These are phyloP conservation scores for Glycine soja DNA, from an alignment of 306 rosid genomes.

Conservation along the genomic window DNA sequence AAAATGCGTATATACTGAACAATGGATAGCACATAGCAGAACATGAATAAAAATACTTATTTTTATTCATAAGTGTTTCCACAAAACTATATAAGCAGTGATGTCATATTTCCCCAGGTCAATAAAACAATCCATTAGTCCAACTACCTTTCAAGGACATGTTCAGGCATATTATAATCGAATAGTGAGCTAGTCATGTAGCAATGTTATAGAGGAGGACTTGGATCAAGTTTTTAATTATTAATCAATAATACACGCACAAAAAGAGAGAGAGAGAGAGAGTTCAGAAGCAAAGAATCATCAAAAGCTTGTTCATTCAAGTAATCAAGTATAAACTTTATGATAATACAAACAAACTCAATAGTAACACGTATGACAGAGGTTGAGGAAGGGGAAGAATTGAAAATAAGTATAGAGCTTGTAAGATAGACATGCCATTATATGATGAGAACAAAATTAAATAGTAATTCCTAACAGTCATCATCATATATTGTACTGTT, in stretches of 20 bases:
- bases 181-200: too few species aligned
- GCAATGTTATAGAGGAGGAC: background rate
- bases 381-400: background rate
- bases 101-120: too few species aligned
- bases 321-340: background rate
- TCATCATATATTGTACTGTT: slow-evolving; percentile 3
- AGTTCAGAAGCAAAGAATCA: background rate
- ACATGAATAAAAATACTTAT: too few species aligned
- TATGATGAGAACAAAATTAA: background rate
- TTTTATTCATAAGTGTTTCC: too few species aligned
- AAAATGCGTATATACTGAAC: too few species aligned
- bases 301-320: background rate
- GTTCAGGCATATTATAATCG: too few species aligned
- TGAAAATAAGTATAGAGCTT: background rate
- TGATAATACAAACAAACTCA: background rate
- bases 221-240: background rate
- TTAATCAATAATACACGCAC: background rate
- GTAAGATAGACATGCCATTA: background rate
- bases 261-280: background rate
- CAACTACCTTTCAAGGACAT: too few species aligned
- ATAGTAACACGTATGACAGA: background rate
- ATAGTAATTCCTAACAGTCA: background rate
- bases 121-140: too few species aligned
- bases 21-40: too few species aligned
- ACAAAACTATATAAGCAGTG: too few species aligned